Conservation (phyloP, 2,329 filamentous ascomycete genomes). For the Neospermospora avenae region DNA sequence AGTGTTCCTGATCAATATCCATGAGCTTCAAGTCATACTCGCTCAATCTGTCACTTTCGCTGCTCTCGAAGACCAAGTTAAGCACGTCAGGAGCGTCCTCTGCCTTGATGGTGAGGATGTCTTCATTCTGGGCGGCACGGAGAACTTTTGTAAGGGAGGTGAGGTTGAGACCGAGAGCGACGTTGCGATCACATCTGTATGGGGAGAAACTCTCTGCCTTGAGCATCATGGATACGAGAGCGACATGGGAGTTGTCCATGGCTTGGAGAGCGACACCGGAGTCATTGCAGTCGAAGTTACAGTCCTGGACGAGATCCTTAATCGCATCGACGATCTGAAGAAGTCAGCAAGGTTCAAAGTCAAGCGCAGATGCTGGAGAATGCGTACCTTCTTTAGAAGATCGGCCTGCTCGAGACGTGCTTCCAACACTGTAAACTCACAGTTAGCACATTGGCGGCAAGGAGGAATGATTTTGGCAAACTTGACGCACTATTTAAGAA, state of each 20-base stretch:
- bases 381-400: constrained; percentile 85
- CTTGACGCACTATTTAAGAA: constrained; percentile 5
- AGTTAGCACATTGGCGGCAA: constrained; percentile 3
- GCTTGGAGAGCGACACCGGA: constrained; percentile 96
- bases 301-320: constrained; percentile 98
- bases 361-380: neutral
- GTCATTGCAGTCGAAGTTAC: constrained; percentile 99
- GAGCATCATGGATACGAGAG: constrained; percentile 97
- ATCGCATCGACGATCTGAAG: constrained; percentile 91
- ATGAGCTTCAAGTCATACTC: constrained; percentile 99
- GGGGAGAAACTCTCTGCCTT: constrained; percentile 92
- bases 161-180: constrained; percentile 96
- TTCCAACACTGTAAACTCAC: constrained; percentile 67
- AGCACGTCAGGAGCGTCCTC: constrained; percentile 95
- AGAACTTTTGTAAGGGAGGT: constrained; percentile 96
- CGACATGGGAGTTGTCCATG: constrained; percentile 99
- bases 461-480: neutral
- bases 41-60: constrained; percentile 83
- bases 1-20: constrained; percentile 99
- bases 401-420: constrained; percentile 93
- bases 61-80: constrained; percentile 93
- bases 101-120: constrained; percentile 93
- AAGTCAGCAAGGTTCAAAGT: constrained; percentile 23
- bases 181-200: constrained; percentile 98
- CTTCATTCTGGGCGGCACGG: constrained; percentile 88